Conservation (phyloP, 805 yeast species). For the Tetrapisispora namnaoensis region DNA sequence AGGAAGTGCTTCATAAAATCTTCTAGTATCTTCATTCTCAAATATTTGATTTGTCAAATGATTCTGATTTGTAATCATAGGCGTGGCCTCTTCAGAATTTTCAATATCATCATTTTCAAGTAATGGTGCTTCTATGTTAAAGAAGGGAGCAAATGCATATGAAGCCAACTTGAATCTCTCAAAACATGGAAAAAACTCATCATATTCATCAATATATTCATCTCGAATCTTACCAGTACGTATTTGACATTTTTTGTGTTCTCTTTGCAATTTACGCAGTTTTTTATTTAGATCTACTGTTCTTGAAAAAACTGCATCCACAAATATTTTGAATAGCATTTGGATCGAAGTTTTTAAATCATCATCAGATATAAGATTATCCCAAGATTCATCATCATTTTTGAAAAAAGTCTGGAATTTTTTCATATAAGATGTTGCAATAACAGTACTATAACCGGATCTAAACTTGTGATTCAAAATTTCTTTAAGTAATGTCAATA, state of each 20-base stretch:
- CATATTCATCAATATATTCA: constrained; percentile 31
- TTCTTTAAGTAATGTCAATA: constrained; percentile 38
- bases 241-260: constrained; percentile 46
- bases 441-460: constrained; percentile 26
- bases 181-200: constrained; percentile 28
- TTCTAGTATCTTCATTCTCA: constrained; percentile 56
- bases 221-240: constrained; percentile 51
- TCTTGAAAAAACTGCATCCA: constrained; percentile 34
- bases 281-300: constrained; percentile 31
- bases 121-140: constrained; percentile 33
- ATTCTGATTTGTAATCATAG: constrained; percentile 20
- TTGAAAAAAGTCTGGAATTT: constrained; percentile 33
- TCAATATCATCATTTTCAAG: constrained; percentile 23
- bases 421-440: constrained; percentile 42
- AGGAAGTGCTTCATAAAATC: constrained; percentile 54
- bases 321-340: constrained; percentile 35
- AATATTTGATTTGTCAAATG: constrained; percentile 33
- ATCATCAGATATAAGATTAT: constrained; percentile 21
- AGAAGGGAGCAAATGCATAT: constrained; percentile 34
- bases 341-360: constrained; percentile 23
- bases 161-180: constrained; percentile 38
- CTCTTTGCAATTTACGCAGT: constrained; percentile 30
- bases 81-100: constrained; percentile 16
- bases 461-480: constrained; percentile 34
- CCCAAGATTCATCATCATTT: constrained; percentile 19